phyloP scores from a whole-genome alignment of 2,329 filamentous ascomycete genomes.

The Graphilbum ipis-grandicollis region DNA sequence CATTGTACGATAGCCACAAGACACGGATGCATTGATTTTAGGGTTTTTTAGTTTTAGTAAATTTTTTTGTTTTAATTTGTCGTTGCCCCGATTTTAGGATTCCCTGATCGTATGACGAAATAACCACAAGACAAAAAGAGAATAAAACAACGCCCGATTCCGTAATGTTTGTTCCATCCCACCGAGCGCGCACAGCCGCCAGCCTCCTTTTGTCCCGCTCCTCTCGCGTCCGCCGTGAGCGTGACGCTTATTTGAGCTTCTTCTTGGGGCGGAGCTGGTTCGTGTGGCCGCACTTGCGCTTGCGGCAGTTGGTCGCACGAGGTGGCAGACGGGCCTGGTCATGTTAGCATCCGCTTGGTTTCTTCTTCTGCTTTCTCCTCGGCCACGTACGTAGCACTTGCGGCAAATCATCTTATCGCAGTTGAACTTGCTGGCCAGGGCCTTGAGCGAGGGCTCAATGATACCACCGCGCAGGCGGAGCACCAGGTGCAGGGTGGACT shows the following conservation, averaged over 20 bases:
- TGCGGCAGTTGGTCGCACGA: constrained; percentile 99
- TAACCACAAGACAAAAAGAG: neutral
- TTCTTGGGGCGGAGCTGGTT: constrained; percentile 99
- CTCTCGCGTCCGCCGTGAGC: constrained; percentile 2
- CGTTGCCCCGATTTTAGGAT: neutral
- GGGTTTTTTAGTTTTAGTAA: neutral
- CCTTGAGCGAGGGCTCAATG: constrained; percentile 98
- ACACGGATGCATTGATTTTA: no score
- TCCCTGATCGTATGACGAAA: neutral
- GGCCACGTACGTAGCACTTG: constrained; percentile 68
- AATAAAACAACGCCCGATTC: neutral
- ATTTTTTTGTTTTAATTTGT: neutral
- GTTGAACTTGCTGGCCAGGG: constrained; percentile 98
- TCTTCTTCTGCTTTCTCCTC: neutral
- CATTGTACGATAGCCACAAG: no score
- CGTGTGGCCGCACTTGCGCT: constrained; percentile 99
- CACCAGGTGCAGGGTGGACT: constrained; percentile 95
- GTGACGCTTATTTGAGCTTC: constrained; percentile 46
- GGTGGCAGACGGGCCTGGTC: constrained; percentile 65
- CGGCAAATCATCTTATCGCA: constrained; percentile 98
- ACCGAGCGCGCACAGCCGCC: neutral
- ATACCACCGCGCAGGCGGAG: constrained; percentile 98
- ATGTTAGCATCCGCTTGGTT: neutral
- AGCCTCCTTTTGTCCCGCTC: neutral
- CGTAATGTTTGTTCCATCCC: neutral